Percentiles rank a stretch among this genome's conserved stretches.
Evolutionary conservation across 1,139 yeast genomes (phyloP).

Genomic region (Taphrina wiesneri): DNA sequence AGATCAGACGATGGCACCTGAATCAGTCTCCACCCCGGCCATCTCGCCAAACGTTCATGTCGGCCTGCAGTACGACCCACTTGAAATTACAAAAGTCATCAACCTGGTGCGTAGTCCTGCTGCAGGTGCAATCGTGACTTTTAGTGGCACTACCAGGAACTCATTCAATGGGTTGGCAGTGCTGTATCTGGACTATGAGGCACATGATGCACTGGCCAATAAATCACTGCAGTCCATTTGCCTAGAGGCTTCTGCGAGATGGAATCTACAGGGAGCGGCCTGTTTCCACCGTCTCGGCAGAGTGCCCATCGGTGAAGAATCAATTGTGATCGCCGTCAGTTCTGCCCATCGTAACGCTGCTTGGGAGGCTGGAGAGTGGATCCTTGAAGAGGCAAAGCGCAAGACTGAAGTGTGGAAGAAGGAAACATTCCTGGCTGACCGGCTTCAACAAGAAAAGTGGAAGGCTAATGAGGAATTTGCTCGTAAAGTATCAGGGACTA

Average conservation of each 20-base stretch:
- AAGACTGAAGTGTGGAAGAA: slow-evolving; percentile 55
- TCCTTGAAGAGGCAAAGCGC: slow-evolving; percentile 51
- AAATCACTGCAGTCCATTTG: slow-evolving; percentile 47
- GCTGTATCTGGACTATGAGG: slow-evolving; percentile 49
- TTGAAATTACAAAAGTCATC: slow-evolving; percentile 36
- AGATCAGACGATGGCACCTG: no score
- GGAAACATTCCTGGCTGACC: slow-evolving; percentile 42
- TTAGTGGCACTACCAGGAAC: slow-evolving; percentile 55
- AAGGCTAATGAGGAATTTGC: slow-evolving; percentile 28
- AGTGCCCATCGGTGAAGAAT: slow-evolving; percentile 54
- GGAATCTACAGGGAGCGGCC: slow-evolving; percentile 47
- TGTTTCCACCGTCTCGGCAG: slow-evolving; percentile 52
- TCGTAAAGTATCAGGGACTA: background rate
- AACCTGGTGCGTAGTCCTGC: slow-evolving; percentile 44
- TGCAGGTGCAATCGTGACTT: slow-evolving; percentile 54
- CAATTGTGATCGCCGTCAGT: slow-evolving; percentile 51
- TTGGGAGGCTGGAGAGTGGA: slow-evolving; percentile 52
- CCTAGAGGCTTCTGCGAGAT: slow-evolving; percentile 44
- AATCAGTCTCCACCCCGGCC: background rate
- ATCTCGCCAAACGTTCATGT: background rate
- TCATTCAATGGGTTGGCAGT: slow-evolving; percentile 50
- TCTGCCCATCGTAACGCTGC: slow-evolving; percentile 54
- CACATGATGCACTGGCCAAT: slow-evolving; percentile 50
- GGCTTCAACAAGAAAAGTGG: slow-evolving; percentile 1
- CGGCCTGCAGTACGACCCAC: slow-evolving; percentile 26